phyloP scores from a whole-genome alignment of 1,284 basidiomycete species.

The Austroboletus niveus region DNA sequence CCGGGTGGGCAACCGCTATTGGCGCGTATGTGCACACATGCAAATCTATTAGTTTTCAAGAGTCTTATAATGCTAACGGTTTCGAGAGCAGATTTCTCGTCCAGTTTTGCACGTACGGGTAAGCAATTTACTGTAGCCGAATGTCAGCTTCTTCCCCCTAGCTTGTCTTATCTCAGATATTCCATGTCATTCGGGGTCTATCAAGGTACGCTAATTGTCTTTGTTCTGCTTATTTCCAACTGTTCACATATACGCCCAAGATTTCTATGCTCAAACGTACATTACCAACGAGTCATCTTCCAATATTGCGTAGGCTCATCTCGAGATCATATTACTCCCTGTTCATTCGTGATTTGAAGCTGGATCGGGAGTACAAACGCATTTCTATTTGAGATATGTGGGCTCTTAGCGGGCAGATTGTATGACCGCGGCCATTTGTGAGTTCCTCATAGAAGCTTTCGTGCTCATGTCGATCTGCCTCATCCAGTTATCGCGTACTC shows the following conservation, averaged over 20 bases:
- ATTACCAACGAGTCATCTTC: slow-evolving; percentile 36
- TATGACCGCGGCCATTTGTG: slow-evolving; percentile 39
- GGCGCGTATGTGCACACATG: slow-evolving; percentile 26
- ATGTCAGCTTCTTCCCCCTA: neutral
- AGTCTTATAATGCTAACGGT: too few relatives aligned
- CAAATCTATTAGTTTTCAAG: neutral
- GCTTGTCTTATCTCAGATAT: slow-evolving; percentile 27
- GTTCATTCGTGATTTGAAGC: slow-evolving; percentile 18
- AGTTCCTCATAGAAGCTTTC: slow-evolving; percentile 5
- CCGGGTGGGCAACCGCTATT: slow-evolving; percentile 30
- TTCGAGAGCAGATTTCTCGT: slow-evolving; percentile 14
- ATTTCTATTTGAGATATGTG: slow-evolving; percentile 39
- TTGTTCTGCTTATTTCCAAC: neutral
- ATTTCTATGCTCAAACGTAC: slow-evolving; percentile 37
- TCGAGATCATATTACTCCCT: too few relatives aligned
- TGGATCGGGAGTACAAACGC: slow-evolving; percentile 54
- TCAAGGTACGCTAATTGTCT: slow-evolving; percentile 34
- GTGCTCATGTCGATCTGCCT: neutral
- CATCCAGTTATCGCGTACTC: slow-evolving; percentile 25
- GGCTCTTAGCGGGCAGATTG: slow-evolving; percentile 34
- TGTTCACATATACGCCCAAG: slow-evolving; percentile 13
- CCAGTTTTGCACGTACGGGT: slow-evolving; percentile 41
- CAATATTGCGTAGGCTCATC: slow-evolving; percentile 36
- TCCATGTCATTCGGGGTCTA: slow-evolving; percentile 42
- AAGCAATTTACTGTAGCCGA: neutral